Evolutionary conservation across 2,329 filamentous ascomycete species (phyloP).

Genomic region (Phialophora chinensis): DNA sequence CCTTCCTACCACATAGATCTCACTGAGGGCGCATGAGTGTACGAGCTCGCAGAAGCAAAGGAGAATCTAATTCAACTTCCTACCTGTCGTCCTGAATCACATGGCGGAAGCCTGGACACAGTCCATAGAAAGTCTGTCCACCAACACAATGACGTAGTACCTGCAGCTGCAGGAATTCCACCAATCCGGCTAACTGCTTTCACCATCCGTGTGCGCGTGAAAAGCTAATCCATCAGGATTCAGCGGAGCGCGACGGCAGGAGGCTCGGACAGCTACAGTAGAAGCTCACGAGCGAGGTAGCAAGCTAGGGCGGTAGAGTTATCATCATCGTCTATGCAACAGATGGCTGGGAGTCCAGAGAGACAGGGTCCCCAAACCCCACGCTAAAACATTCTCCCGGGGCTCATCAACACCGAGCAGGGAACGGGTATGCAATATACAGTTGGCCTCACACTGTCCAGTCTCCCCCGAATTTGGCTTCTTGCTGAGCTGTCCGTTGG

Average conservation of each 20-base stretch:
- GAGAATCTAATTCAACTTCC: slow-evolving; percentile 17
- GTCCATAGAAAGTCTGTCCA: slow-evolving; percentile 8
- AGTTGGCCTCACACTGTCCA: not conserved
- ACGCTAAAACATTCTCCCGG: slow-evolving; percentile 7
- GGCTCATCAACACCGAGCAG: not conserved
- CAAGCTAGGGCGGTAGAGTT: not conserved
- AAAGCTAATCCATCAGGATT: not conserved
- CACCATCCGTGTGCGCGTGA: no score
- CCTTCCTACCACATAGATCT: not conserved
- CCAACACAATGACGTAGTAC: slow-evolving; percentile 24
- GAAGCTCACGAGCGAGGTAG: not conserved
- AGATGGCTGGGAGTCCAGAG: not conserved
- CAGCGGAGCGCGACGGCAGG: not conserved
- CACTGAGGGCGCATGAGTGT: not conserved
- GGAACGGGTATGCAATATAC: not conserved
- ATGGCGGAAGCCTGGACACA: slow-evolving; percentile 26
- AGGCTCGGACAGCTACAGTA: not conserved
- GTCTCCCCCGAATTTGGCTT: not conserved
- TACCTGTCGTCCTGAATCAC: slow-evolving; percentile 19
- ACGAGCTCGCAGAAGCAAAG: not conserved
- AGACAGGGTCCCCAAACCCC: not conserved
- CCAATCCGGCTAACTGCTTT: not conserved
- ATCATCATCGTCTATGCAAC: not conserved
- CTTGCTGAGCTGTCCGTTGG: not conserved
- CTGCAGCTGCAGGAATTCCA: not conserved